phyloP scores from a whole-genome alignment of 2,329 filamentous ascomycete species.

The Ascomycota sp. region DNA sequence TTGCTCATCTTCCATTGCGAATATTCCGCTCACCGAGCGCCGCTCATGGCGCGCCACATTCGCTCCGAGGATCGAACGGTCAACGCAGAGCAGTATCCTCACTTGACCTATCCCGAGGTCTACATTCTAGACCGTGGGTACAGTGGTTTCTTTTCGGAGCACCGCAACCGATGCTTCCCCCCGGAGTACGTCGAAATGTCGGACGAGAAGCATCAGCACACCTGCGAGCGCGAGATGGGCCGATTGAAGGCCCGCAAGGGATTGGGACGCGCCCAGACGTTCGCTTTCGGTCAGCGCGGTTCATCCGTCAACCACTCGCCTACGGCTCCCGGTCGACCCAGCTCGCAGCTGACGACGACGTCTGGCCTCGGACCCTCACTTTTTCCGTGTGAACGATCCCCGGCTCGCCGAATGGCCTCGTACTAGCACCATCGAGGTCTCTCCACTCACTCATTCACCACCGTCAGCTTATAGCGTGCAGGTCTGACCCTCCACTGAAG shows the following conservation, averaged over 20 bases:
- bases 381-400: slow-evolving; percentile 26
- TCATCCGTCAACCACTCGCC: slow-evolving; percentile 37
- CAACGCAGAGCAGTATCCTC: slow-evolving; percentile 74
- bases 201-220: slow-evolving; percentile 73
- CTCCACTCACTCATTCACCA: slow-evolving; percentile 2
- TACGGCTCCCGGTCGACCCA: slow-evolving; percentile 26
- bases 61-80: slow-evolving; percentile 70
- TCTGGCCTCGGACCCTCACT: slow-evolving; percentile 25
- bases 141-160: slow-evolving; percentile 70
- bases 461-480: slow-evolving; percentile 6
- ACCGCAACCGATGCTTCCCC: slow-evolving; percentile 67
- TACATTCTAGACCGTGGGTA: slow-evolving; percentile 96
- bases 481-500: not conserved
- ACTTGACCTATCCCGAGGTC: slow-evolving; percentile 83
- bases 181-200: slow-evolving; percentile 97
- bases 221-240: slow-evolving; percentile 86
- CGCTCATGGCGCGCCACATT: slow-evolving; percentile 87
- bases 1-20: slow-evolving; percentile 92
- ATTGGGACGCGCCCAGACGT: slow-evolving; percentile 74
- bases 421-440: slow-evolving; percentile 22
- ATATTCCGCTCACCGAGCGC: slow-evolving; percentile 90
- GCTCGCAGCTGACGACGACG: slow-evolving; percentile 17
- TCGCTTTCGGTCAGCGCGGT: slow-evolving; percentile 69
- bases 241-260: slow-evolving; percentile 80
- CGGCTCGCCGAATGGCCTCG: slow-evolving; percentile 41